Evolutionary conservation across 2,329 filamentous ascomycete genomes (phyloP).

Genomic region (Arthrobotrys iridis): DNA sequence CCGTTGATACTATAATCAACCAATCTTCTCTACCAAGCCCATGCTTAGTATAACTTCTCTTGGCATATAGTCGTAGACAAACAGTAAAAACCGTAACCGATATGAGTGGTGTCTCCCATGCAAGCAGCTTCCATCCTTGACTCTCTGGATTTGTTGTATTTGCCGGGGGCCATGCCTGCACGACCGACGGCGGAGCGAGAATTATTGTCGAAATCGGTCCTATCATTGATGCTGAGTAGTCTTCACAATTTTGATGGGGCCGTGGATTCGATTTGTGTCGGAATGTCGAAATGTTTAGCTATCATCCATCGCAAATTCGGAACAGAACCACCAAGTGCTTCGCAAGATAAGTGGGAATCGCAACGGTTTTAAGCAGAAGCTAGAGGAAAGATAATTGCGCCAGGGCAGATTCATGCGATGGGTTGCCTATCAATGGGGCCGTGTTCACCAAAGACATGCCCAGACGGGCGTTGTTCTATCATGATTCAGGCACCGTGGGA

Average conservation of each 20-base stretch:
- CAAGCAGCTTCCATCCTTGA: conserved; percentile 41
- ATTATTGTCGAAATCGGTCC: neutral
- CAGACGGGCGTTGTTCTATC: conserved; percentile 21
- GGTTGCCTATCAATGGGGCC: conserved; percentile 39
- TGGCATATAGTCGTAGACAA: conserved; percentile 42
- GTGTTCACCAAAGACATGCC: conserved; percentile 37
- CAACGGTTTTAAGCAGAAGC: conserved; percentile 41
- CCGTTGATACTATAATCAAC: conserved; percentile 39
- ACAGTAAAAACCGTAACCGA: conserved; percentile 34
- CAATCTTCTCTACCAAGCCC: conserved; percentile 46
- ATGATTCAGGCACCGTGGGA: conserved; percentile 28
- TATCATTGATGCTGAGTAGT: neutral
- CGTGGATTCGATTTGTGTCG: conserved; percentile 1
- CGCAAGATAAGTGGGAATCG: conserved; percentile 20
- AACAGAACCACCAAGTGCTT: conserved; percentile 16
- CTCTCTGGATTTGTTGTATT: conserved; percentile 46
- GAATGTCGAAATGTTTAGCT: conserved; percentile 18
- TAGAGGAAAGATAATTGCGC: conserved; percentile 10
- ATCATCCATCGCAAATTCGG: conserved; percentile 36
- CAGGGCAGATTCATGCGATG: conserved; percentile 40
- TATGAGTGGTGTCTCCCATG: conserved; percentile 49
- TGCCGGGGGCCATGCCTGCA: conserved; percentile 47
- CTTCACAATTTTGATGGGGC: neutral
- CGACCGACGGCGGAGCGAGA: conserved; percentile 47
- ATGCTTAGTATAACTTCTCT: conserved; percentile 43